Base-by-base conservation (phyloP, 1,284 basidiomycete genomes). In the Apiotrichum mycotoxinovorans region DNA sequence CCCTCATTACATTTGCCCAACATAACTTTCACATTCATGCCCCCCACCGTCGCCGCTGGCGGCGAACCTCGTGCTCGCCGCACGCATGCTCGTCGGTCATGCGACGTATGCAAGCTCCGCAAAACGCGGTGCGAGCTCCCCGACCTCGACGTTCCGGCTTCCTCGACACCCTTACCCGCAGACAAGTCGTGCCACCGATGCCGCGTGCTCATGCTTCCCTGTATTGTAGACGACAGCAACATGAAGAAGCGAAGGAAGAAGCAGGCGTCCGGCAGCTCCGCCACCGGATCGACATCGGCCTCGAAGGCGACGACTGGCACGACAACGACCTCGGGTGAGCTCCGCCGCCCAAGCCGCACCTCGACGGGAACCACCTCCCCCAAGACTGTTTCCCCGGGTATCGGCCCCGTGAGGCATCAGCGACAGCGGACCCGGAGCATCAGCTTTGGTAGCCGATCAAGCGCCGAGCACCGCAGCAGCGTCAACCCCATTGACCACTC, bases 81-180 rank as follows among this genome's bases (percentile, higher is more conserved):
- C 26, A 75, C 73, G 9, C 73, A 75, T 52, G 73, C 73, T 14
- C 56, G 72, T 30, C 67, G 73, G 7, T 73, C 71, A 10, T 75
- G 73, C 60, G 69, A 71, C 43, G 58, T 72, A 15, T 75, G 73
- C 57, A 75, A 74, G 57, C 58, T 75, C 27, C 68, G 73, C 25
- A 75, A 75, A 54, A 74, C 72, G 9, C 57, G 73, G 22, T 75
- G 73, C 61, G 73, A 75, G 56, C 56, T 75, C 20, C 73, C 73
- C 10, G 73, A 75, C 57, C 65, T 74, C 42, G 69, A 73, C 30
- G 62, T 75, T 15, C 66, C 68, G 2, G 67, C 72, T 0, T 65
- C 66, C 0, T 45, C 66, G 2, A 56, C 60, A 4, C 67, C 72
- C 1, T 51, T 74, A 15, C 64, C 72, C 0, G 18, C 44, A 25